Percentiles rank a stretch among this genome's conserved stretches.
These are phyloP conservation scores for Knoxdaviesia proteae DNA, from an alignment of 2,329 filamentous ascomycete genomes.

Conservation along the genomic window DNA sequence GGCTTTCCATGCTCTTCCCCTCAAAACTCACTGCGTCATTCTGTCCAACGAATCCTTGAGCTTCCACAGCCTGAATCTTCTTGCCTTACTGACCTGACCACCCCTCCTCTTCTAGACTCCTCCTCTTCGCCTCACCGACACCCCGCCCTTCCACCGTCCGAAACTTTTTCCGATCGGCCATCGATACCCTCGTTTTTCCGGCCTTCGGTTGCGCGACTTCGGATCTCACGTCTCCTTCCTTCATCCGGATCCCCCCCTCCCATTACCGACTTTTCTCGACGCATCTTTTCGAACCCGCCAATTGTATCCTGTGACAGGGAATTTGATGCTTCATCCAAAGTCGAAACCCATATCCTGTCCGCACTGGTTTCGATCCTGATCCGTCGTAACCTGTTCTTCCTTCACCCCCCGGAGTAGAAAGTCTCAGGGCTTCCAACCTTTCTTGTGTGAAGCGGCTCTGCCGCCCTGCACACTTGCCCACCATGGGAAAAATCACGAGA, in stretches of 20 bases:
- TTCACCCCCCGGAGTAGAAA: no score
- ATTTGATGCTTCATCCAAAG: no score
- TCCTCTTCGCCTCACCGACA: neutral
- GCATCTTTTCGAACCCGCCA: neutral
- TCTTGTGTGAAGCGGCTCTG: conserved; percentile 24
- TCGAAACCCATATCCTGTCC: no score
- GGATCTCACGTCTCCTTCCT: neutral
- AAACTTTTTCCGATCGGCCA: neutral
- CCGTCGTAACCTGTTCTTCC: no score
- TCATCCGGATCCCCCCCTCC: neutral
- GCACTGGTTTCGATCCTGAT: no score
- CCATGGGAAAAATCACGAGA: conserved; percentile 52
- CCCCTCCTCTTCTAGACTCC: neutral
- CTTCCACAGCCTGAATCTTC: neutral
- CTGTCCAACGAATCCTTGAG: neutral
- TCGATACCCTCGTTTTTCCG: neutral
- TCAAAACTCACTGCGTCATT: no score
- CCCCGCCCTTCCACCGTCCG: no score
- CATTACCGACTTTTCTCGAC: neutral
- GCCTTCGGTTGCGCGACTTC: neutral
- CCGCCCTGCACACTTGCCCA: conserved; percentile 23
- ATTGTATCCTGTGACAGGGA: no score
- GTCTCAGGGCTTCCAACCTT: neutral
- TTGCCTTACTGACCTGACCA: neutral
- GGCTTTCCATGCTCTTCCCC: no score